These are phyloP conservation scores for Ogataea haglerorum DNA, from an alignment of 805 yeast genomes.

Conservation along the genomic window DNA sequence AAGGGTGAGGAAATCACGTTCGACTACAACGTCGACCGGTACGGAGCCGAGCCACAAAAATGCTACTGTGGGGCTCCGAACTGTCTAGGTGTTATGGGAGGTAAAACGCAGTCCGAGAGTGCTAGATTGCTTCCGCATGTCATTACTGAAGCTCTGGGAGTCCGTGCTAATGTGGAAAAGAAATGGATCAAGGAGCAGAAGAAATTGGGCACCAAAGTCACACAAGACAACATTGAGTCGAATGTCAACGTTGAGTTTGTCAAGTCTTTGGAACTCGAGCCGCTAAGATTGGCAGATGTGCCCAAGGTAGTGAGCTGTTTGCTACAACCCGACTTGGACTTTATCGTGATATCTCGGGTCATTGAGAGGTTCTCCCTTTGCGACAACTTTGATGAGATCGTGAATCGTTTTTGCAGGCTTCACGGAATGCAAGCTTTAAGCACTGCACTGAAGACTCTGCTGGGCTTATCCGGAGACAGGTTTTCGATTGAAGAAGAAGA, in stretches of 20 bases:
- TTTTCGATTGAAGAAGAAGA: constrained; percentile 34
- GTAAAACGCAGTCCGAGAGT: constrained; percentile 94
- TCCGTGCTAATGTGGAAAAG: constrained; percentile 62
- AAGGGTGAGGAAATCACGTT: constrained; percentile 89
- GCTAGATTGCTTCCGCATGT: constrained; percentile 80
- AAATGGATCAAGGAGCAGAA: constrained; percentile 66
- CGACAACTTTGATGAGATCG: constrained; percentile 37
- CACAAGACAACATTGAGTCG: constrained; percentile 51
- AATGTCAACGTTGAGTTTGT: constrained; percentile 65
- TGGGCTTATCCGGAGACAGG: not conserved
- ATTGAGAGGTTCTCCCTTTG: constrained; percentile 56
- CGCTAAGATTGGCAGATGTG: constrained; percentile 57
- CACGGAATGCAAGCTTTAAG: constrained; percentile 86
- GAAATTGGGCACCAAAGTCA: constrained; percentile 41
- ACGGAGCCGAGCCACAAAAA: constrained; percentile 91
- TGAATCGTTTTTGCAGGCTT: constrained; percentile 61
- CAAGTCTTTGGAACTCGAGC: constrained; percentile 49
- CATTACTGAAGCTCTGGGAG: constrained; percentile 82
- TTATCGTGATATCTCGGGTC: constrained; percentile 58
- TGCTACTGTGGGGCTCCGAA: constrained; percentile 93
- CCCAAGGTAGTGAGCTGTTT: constrained; percentile 77
- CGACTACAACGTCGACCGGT: constrained; percentile 92
- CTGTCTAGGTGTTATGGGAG: constrained; percentile 93
- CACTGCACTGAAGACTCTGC: constrained; percentile 46
- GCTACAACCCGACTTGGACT: constrained; percentile 67